Base-by-base conservation (phyloP, 768 basidiomycete species). In the Lactifluus piperatus region DNA sequence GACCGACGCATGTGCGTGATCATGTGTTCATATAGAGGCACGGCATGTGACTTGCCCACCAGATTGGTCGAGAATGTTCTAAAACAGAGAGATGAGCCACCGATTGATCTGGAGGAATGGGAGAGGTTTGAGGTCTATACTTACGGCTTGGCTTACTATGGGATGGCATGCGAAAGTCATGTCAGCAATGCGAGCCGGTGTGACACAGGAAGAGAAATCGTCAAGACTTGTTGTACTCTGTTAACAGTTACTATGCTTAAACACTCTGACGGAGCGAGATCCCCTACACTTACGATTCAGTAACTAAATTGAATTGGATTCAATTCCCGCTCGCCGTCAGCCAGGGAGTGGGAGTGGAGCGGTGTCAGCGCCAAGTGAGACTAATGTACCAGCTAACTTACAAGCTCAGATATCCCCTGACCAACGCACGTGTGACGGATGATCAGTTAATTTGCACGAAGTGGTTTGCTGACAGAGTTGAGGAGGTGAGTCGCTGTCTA, bases 361-460 rank as follows among this genome's bases (percentile, higher is more conserved):
- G 18, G 2, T 22, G 6, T 45, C 26, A 56, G 60, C 60, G 60
- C 60, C 60, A 43, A 56, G 29, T 51, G 36, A 41, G 41, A 50
- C 37, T 46, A 51, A n/a, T n/a, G n/a, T n/a, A n/a, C n/a, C n/a
- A n/a, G n/a, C n/a, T 55, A 56, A 61, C 37, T 54, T 61, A 56
- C 60, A 61, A 61, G 43, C 54, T 55, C 26, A 24, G 41, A 30
- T 45, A 44, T 36, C 47, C 36, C 41, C n/a, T 14, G 47, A 30
- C 34, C 43, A 30, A 11, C 18, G 10, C 24, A 39, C 22, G 14
- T 18, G 46, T 29, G 46, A 22, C 26, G 9, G 9, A 20, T 26
- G 52, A 26, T 39, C 58, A 55, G 27, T 1, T 29, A 8, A 34
- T 10, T 22, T 26, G 5, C 10, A 11, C 49, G 54, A 41, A 30